These are phyloP conservation scores for Cadophora luteo-olivacea DNA, from an alignment of 2,329 filamentous ascomycete species.

Conservation along the genomic window DNA sequence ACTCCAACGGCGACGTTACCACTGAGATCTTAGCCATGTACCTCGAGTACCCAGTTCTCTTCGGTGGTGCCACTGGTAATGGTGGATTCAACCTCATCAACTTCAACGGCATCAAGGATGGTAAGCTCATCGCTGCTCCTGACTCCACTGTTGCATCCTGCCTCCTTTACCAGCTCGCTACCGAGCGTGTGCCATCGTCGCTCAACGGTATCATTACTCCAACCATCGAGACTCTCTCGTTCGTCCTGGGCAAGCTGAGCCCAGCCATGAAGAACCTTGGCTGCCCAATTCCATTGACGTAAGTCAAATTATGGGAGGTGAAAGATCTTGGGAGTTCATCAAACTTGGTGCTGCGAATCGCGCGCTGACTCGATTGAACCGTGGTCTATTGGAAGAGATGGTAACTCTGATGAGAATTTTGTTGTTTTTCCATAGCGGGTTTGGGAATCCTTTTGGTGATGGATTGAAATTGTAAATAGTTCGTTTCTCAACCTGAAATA, in stretches of 20 bases:
- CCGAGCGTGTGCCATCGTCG: conserved; percentile 47
- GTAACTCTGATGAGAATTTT: background rate
- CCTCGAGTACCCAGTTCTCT: conserved; percentile 50
- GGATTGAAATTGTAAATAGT: conserved; percentile 27
- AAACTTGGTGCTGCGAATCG: conserved; percentile 5
- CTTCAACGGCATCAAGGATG: conserved; percentile 49
- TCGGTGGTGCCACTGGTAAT: conserved; percentile 50
- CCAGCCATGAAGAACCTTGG: conserved; percentile 46
- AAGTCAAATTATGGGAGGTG: background rate
- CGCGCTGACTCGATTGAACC: background rate
- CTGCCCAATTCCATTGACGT: conserved; percentile 42
- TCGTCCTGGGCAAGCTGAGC: conserved; percentile 40
- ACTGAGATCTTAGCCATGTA: conserved; percentile 51
- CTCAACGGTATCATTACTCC: conserved; percentile 48
- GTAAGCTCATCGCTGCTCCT: conserved; percentile 43
- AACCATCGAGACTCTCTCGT: conserved; percentile 44
- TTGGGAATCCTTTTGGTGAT: conserved; percentile 10
- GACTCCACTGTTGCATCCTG: conserved; percentile 45
- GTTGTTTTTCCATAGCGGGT: conserved; percentile 1
- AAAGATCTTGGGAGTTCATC: background rate
- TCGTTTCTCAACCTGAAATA: conserved; percentile 18
- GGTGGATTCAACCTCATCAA: conserved; percentile 48
- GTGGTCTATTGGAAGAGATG: background rate
- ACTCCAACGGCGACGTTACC: conserved; percentile 46
- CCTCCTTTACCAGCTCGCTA: conserved; percentile 52